A percentile compares a stretch with the other conserved stretches of the same genome.
Evolutionary conservation across 352 stramenopile genomes (phyloP).

Genomic region (Blastocystis sp.): DNA sequence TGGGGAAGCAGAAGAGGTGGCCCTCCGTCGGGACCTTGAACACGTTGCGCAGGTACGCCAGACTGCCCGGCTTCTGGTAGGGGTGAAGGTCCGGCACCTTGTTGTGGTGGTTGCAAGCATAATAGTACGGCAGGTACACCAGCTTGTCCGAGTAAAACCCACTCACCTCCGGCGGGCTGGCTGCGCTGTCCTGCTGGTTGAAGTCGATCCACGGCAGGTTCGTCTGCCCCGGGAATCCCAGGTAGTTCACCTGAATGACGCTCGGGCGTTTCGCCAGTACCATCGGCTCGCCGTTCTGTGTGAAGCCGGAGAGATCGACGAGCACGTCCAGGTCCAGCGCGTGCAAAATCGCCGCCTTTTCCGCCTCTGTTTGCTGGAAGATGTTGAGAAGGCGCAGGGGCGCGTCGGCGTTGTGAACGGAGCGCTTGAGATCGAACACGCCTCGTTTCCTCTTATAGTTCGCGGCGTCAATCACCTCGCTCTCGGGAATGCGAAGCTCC

Average conservation of each 20-base stretch:
- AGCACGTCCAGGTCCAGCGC: slow-evolving; percentile 40
- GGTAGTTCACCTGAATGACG: slow-evolving; percentile 54
- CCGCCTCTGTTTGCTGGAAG: not conserved
- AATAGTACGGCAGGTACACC: slow-evolving; percentile 64
- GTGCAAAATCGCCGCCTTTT: slow-evolving; percentile 25
- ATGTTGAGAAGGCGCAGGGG: slow-evolving; percentile 2
- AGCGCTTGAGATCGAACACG: slow-evolving; percentile 27
- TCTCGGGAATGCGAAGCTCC: slow-evolving; percentile 4
- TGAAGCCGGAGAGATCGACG: slow-evolving; percentile 42
- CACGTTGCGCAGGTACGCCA: not conserved
- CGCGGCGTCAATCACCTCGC: not conserved
- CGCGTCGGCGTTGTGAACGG: not conserved
- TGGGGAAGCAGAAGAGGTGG: slow-evolving; percentile 46
- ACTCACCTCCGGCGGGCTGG: slow-evolving; percentile 6
- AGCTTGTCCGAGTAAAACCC: slow-evolving; percentile 13
- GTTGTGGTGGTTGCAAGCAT: slow-evolving; percentile 54
- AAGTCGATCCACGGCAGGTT: slow-evolving; percentile 35
- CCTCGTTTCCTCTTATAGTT: not conserved
- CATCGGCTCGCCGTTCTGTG: slow-evolving; percentile 6
- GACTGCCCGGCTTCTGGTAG: not conserved
- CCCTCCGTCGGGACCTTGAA: slow-evolving; percentile 41
- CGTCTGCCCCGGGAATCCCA: slow-evolving; percentile 46
- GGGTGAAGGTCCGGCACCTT: slow-evolving; percentile 52
- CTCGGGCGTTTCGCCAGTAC: slow-evolving; percentile 19
- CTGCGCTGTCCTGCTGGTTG: slow-evolving; percentile 38